Percentiles rank a stretch among this genome's conserved stretches.
Conservation (phyloP, 2,329 filamentous ascomycete genomes). For the Chalara sp. region DNA sequence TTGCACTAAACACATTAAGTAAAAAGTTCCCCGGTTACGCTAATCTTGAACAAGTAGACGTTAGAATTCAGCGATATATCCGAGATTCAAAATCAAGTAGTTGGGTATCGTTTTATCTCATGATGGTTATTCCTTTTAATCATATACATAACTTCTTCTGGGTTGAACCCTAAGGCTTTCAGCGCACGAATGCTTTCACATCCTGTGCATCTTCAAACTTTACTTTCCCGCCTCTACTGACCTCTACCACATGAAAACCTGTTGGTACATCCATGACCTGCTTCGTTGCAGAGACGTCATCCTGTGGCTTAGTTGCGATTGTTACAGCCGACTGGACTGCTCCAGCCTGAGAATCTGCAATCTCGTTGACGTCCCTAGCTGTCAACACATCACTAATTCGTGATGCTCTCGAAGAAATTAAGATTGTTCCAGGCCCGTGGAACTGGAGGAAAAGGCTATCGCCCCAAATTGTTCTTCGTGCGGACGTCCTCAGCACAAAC, state of each 20-base stretch:
- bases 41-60: too few species aligned
- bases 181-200: slow-evolving; percentile 14
- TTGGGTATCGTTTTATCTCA: too few species aligned
- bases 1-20: too few species aligned
- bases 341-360: slow-evolving; percentile 75
- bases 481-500: slow-evolving; percentile 67
- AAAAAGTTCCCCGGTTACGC: too few species aligned
- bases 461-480: slow-evolving; percentile 82
- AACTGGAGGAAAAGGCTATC: slow-evolving; percentile 90
- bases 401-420: slow-evolving; percentile 82
- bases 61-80: too few species aligned
- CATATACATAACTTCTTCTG: too few species aligned
- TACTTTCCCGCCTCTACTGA: slow-evolving; percentile 58
- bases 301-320: slow-evolving; percentile 33
- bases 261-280: slow-evolving; percentile 31
- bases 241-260: slow-evolving; percentile 48
- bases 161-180: background rate
- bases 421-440: slow-evolving; percentile 74
- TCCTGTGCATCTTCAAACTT: slow-evolving; percentile 36
- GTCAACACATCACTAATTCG: slow-evolving; percentile 73
- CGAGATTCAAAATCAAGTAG: too few species aligned
- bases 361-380: slow-evolving; percentile 76
- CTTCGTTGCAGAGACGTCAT: slow-evolving; percentile 19
- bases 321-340: slow-evolving; percentile 54
- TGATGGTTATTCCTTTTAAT: too few species aligned